Conservation (phyloP, 2,329 filamentous ascomycete genomes). For the Colletotrichum sp. region DNA sequence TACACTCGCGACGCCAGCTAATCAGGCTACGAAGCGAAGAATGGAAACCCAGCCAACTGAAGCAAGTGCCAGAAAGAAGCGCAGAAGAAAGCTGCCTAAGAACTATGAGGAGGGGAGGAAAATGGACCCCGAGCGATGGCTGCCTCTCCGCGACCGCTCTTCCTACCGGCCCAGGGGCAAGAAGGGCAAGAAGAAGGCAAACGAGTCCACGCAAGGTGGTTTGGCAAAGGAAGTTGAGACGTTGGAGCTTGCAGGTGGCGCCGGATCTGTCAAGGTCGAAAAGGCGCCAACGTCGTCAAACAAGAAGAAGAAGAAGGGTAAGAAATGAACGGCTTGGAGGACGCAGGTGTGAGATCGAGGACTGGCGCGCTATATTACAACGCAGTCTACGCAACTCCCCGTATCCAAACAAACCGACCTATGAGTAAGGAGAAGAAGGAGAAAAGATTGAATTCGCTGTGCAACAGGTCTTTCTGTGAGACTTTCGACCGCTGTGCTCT, state of each 20-base stretch:
- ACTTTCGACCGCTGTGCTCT: background rate
- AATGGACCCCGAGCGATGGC: slow-evolving; percentile 90
- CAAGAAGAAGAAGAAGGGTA: slow-evolving; percentile 59
- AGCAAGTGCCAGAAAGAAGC: slow-evolving; percentile 47
- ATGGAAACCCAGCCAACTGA: slow-evolving; percentile 28
- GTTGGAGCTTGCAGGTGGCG: slow-evolving; percentile 67
- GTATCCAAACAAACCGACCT: background rate
- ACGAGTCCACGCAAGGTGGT: slow-evolving; percentile 85
- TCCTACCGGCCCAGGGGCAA: slow-evolving; percentile 89
- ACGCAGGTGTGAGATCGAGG: background rate
- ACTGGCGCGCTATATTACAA: background rate
- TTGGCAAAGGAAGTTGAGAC: slow-evolving; percentile 76
- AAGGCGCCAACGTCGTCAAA: slow-evolving; percentile 52
- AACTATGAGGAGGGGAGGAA: slow-evolving; percentile 79
- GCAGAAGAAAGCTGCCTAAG: slow-evolving; percentile 70
- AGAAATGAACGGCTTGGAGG: slow-evolving; percentile 48
- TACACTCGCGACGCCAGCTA: slow-evolving; percentile 45
- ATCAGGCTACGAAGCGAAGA: slow-evolving; percentile 52
- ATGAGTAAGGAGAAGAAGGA: background rate
- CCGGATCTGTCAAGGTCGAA: slow-evolving; percentile 68
- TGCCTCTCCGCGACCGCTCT: slow-evolving; percentile 87
- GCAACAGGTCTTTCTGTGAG: background rate
- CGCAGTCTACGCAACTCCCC: background rate
- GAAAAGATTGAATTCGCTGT: background rate
- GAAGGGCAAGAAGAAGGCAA: slow-evolving; percentile 85